Evolutionary conservation across 2,329 filamentous ascomycete genomes (phyloP).

Genomic region (Graphilbum ipis-grandicollis): DNA sequence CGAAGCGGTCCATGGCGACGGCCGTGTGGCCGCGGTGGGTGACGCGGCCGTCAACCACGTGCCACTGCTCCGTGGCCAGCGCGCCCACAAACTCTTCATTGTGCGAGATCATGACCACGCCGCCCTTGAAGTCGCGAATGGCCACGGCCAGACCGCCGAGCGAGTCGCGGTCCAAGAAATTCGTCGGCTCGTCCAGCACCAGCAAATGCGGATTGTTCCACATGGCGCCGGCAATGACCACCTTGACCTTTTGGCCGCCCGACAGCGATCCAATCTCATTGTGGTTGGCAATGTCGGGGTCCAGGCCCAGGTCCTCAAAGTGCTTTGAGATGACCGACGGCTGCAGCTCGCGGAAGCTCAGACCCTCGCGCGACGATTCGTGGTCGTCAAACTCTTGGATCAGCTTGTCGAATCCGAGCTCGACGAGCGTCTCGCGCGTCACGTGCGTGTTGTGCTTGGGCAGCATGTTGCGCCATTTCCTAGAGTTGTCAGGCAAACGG

Average conservation of each 20-base stretch:
- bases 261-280: conserved; percentile 94
- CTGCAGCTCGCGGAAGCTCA: conserved; percentile 86
- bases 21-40: conserved; percentile 66
- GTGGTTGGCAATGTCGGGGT: conserved; percentile 97
- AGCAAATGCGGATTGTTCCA: conserved; percentile 98
- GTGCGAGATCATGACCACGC: conserved; percentile 98
- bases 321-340: conserved; percentile 93
- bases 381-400: conserved; percentile 98
- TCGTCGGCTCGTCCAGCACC: conserved; percentile 95
- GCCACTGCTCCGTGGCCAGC: conserved; percentile 90
- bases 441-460: conserved; percentile 90
- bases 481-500: no score
- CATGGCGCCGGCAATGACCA: conserved; percentile 89
- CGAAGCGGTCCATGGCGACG: conserved; percentile 66
- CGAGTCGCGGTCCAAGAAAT: conserved; percentile 97
- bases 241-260: conserved; percentile 97
- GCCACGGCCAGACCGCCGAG: conserved; percentile 93
- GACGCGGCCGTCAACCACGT: conserved; percentile 75
- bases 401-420: conserved; percentile 80
- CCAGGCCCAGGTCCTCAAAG: conserved; percentile 90
- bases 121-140: conserved; percentile 94
- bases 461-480: conserved; percentile 75
- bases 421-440: conserved; percentile 75
- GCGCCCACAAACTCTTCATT: conserved; percentile 98
- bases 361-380: conserved; percentile 93